These are phyloP conservation scores for Penstemon newberryi DNA, from an alignment of 257 asterid species.

Conservation along the genomic window DNA sequence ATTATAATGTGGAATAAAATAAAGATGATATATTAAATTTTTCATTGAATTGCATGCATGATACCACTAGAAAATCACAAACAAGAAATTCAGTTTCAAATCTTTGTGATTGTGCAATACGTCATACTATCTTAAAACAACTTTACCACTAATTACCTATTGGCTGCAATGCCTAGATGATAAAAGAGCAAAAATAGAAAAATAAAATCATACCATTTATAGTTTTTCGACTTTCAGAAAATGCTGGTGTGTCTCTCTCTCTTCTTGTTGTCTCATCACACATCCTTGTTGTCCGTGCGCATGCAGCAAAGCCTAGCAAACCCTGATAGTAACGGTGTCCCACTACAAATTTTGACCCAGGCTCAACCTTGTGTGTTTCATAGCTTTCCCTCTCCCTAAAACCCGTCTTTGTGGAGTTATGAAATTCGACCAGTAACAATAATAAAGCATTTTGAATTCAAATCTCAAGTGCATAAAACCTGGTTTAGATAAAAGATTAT, in stretches of 20 bases:
- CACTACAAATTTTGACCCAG: neutral
- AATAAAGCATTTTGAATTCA: neutral
- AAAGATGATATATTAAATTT: too few species aligned
- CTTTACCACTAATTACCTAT: neutral
- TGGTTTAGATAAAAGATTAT: neutral
- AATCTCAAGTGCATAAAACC: neutral
- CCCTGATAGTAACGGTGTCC: neutral
- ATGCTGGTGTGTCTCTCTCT: neutral
- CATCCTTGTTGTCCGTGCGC: neutral
- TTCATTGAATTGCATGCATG: too few species aligned
- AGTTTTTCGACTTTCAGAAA: neutral
- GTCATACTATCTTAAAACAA: neutral
- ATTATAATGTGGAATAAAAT: too few species aligned
- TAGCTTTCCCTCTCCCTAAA: neutral
- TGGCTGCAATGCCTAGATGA: neutral
- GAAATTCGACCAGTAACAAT: neutral
- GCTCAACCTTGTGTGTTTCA: neutral
- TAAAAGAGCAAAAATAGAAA: neutral
- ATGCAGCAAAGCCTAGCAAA: neutral
- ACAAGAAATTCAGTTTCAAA: neutral
- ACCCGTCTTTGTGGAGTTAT: neutral
- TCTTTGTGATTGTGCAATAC: neutral
- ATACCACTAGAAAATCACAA: neutral
- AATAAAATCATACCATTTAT: neutral
- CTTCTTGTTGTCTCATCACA: neutral